Conservation (phyloP, 2,329 filamentous ascomycete species). For the Colletotrichum higginsianum region DNA sequence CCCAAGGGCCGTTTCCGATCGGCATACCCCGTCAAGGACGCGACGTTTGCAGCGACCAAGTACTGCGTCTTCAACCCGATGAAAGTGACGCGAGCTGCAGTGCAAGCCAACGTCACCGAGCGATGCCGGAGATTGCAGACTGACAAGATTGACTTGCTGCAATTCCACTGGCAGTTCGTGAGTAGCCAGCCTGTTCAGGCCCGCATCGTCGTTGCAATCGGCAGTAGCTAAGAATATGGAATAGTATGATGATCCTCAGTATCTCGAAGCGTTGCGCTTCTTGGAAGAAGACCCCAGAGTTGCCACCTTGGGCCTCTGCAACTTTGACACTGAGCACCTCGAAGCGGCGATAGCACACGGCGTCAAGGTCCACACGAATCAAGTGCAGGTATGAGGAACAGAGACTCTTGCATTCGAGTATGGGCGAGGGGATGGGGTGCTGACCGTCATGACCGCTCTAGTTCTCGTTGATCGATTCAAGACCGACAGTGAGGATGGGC, state of each 20-base stretch:
- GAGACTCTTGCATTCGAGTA: background rate
- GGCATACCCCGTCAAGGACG: conserved; percentile 46
- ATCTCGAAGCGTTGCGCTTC: conserved; percentile 27
- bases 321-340: conserved; percentile 32
- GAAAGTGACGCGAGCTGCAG: conserved; percentile 48
- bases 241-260: conserved; percentile 32
- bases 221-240: background rate
- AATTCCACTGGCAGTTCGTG: conserved; percentile 56
- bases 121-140: conserved; percentile 50
- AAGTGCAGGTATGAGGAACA: conserved; percentile 27
- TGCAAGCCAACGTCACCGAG: conserved; percentile 50
- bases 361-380: conserved; percentile 25
- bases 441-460: background rate
- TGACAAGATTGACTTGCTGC: conserved; percentile 52
- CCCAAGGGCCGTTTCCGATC: conserved; percentile 51
- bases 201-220: rapidly evolving
- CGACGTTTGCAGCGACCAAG: conserved; percentile 53
- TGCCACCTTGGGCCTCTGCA: conserved; percentile 25
- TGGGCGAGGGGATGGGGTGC: too few species aligned
- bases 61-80: conserved; percentile 53
- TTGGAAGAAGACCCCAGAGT: conserved; percentile 20
- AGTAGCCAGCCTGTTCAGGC: conserved; percentile 21
- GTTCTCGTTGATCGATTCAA: conserved; percentile 33
- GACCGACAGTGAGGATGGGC: conserved; percentile 23
- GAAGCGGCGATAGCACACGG: background rate